phyloP scores from a whole-genome alignment of 768 basidiomycete species.

The Fomitopsis pulvina region DNA sequence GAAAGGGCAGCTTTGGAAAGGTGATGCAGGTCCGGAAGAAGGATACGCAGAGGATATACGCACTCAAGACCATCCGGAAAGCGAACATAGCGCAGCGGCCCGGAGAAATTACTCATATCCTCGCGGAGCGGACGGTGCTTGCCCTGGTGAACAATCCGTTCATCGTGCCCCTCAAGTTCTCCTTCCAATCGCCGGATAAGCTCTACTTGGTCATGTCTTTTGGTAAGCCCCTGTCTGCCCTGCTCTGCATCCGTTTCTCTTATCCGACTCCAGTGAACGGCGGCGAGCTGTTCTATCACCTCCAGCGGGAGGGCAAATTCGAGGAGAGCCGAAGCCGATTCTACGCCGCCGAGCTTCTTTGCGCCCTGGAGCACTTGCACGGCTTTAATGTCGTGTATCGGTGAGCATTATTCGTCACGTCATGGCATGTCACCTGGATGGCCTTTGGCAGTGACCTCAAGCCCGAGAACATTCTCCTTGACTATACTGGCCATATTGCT shows the following conservation, averaged over 20 bases:
- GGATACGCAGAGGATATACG: constrained; percentile 96
- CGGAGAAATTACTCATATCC: constrained; percentile 96
- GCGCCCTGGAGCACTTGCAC: constrained; percentile 93
- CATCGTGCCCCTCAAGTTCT: constrained; percentile 98
- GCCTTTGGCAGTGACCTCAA: constrained; percentile 70
- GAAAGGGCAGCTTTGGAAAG: constrained; percentile 97
- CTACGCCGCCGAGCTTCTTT: constrained; percentile 95
- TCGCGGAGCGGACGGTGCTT: constrained; percentile 94
- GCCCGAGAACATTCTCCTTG: constrained; percentile 95
- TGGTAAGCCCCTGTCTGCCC: constrained; percentile 37
- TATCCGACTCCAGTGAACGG: constrained; percentile 66
- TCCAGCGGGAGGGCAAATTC: constrained; percentile 95
- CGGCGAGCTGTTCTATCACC: constrained; percentile 95
- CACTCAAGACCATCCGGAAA: constrained; percentile 96
- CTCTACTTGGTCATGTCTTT: constrained; percentile 97
- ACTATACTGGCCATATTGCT: constrained; percentile 97
- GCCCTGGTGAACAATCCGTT: constrained; percentile 98
- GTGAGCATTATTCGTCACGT: constrained; percentile 32
- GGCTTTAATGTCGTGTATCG: constrained; percentile 98
- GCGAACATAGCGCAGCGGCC: constrained; percentile 95
- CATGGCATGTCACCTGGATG: neutral
- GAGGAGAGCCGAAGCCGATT: constrained; percentile 90
- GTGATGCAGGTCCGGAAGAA: constrained; percentile 99
- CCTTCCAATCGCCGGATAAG: constrained; percentile 97
- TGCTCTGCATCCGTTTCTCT: neutral